These are phyloP conservation scores for Metschnikowia cerradonensis DNA, from an alignment of 805 yeast species.

Conservation along the genomic window DNA sequence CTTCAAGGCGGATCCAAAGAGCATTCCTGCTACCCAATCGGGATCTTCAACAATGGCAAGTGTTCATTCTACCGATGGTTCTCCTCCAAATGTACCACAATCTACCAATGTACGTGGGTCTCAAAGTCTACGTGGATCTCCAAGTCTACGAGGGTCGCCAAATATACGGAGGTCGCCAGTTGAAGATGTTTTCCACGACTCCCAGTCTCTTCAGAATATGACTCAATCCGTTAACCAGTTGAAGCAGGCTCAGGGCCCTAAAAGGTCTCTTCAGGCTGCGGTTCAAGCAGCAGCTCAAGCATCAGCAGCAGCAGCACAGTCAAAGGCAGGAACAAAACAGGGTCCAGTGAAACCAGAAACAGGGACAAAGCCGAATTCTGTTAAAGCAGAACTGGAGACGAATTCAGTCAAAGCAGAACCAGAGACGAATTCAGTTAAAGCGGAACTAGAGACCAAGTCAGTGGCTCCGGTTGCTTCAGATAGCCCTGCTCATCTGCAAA, in stretches of 20 bases:
- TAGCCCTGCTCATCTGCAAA: not conserved
- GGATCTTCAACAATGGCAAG: not conserved
- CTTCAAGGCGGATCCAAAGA: not conserved
- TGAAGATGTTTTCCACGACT: slow-evolving; percentile 3
- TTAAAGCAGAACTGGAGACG: too few relatives aligned
- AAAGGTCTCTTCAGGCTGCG: too few relatives aligned
- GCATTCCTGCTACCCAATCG: not conserved
- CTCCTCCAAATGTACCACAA: not conserved
- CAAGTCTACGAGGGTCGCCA: not conserved
- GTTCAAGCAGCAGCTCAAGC: too few relatives aligned
- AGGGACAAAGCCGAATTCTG: too few relatives aligned
- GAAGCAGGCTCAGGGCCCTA: too few relatives aligned
- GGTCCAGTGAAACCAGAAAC: too few relatives aligned
- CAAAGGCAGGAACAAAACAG: too few relatives aligned
- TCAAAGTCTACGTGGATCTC: too few relatives aligned
- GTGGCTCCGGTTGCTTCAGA: too few relatives aligned
- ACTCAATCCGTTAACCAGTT: not conserved
- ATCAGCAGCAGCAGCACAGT: too few relatives aligned
- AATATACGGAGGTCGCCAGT: not conserved
- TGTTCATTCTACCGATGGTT: not conserved
- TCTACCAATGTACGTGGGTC: too few relatives aligned
- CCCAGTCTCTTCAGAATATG: not conserved
- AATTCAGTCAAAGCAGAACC: too few relatives aligned
- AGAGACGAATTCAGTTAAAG: not conserved
- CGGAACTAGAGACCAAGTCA: not conserved